Percentiles rank a stretch among this genome's conserved stretches.
These are phyloP conservation scores for Coniochaeta hoffmannii DNA, from an alignment of 2,329 filamentous ascomycete genomes.

Conservation along the genomic window DNA sequence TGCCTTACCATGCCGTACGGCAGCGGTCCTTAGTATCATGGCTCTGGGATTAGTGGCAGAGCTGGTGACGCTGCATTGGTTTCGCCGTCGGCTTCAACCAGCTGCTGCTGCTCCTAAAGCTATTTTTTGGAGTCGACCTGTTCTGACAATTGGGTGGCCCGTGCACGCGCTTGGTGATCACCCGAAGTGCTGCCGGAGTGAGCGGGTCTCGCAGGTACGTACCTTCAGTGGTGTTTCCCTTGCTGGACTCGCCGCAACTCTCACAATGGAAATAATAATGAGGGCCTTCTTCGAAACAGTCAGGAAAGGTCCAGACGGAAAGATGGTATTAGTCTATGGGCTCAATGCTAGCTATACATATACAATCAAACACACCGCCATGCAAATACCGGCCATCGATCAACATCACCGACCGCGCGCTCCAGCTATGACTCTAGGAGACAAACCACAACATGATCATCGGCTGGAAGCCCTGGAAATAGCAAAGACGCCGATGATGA, in stretches of 20 bases:
- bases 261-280: too few species aligned
- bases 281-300: too few species aligned
- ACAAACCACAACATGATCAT: constrained; percentile 27
- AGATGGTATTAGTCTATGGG: constrained; percentile 10
- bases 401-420: too few species aligned
- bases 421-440: neutral
- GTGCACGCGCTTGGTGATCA: neutral
- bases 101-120: neutral
- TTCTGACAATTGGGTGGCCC: neutral
- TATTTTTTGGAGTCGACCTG: neutral
- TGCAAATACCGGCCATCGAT: neutral
- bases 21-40: constrained; percentile 51
- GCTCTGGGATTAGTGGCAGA: neutral
- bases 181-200: neutral
- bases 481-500: constrained; percentile 89
- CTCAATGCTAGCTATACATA: constrained; percentile 11
- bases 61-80: neutral
- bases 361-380: constrained; percentile 8
- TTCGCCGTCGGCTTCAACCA: neutral
- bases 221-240: too few species aligned
- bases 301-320: neutral
- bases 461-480: constrained; percentile 62
- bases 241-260: too few species aligned
- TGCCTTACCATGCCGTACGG: constrained; percentile 48
- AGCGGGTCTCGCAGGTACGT: neutral